These are phyloP conservation scores for Bruguiera hainesii DNA, from an alignment of 441 rosid species.

Conservation along the genomic window DNA sequence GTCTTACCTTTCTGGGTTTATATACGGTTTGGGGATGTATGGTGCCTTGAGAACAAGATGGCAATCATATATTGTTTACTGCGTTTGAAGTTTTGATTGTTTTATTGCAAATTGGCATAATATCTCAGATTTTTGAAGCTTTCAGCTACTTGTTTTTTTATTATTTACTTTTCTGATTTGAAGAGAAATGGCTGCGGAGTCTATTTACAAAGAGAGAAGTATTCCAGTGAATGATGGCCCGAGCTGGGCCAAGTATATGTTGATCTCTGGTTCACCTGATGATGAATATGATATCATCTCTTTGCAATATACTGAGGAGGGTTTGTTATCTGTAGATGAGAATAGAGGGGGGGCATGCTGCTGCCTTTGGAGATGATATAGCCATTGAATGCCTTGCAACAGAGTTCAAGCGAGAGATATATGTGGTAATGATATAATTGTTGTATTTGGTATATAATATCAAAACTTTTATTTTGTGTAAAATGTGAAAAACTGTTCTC, in stretches of 20 bases:
- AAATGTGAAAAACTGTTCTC: too few relatives aligned
- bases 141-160: neutral
- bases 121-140: too few relatives aligned
- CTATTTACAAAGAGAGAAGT: constrained; percentile 85
- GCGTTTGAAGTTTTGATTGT: too few relatives aligned
- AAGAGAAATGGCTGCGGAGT: constrained; percentile 85
- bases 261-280: constrained; percentile 73
- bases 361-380: constrained; percentile 94
- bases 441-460: too few relatives aligned
- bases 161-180: constrained; percentile 27
- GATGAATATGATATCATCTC: constrained; percentile 89
- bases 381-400: constrained; percentile 96
- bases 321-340: constrained; percentile 83
- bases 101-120: too few relatives aligned
- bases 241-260: constrained; percentile 98
- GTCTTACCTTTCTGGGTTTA: too few relatives aligned
- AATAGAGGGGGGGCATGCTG: constrained; percentile 74
- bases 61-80: too few relatives aligned
- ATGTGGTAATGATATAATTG: constrained; percentile 48
- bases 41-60: too few relatives aligned
- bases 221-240: constrained; percentile 64
- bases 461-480: too few relatives aligned
- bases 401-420: constrained; percentile 87
- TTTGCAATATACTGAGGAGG: constrained; percentile 91
- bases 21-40: too few relatives aligned